A percentile compares a stretch with the other conserved stretches of the same genome.
Evolutionary conservation across 257 asterid genomes (phyloP).

Genomic region (Scutellaria minor): DNA sequence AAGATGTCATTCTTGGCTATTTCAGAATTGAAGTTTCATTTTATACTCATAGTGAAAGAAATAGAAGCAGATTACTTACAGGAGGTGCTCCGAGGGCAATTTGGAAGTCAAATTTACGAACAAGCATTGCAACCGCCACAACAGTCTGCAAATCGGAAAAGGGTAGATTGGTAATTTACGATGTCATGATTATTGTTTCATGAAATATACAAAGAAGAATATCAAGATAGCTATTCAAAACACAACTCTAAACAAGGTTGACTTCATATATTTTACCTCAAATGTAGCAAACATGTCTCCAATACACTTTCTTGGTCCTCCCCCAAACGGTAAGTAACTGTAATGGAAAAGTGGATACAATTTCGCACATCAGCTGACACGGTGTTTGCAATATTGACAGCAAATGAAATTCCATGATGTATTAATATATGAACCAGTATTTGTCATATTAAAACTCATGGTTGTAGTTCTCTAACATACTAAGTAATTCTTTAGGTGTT

Average conservation of each 20-base stretch:
- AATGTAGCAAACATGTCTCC: constrained; percentile 97
- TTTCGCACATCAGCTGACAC: constrained; percentile 20
- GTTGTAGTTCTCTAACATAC: no score
- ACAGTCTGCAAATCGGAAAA: constrained; percentile 52
- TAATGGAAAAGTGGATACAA: constrained; percentile 32
- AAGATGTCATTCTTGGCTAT: neutral
- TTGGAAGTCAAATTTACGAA: constrained; percentile 83
- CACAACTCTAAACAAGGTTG: neutral
- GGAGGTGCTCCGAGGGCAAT: constrained; percentile 95
- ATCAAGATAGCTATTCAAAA: constrained; percentile 9
- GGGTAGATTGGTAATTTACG: constrained; percentile 19
- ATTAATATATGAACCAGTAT: no score
- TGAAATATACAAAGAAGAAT: constrained; percentile 20
- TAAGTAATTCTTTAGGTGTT: neutral
- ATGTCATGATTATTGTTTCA: constrained; percentile 14
- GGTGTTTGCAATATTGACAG: no score
- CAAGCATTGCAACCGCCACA: constrained; percentile 93
- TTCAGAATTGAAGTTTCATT: neutral
- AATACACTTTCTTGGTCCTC: constrained; percentile 97
- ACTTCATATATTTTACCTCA: constrained; percentile 63
- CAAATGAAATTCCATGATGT: no score
- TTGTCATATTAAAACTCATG: no score
- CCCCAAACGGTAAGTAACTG: constrained; percentile 99
- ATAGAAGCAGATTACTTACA: constrained; percentile 53
- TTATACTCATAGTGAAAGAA: neutral